These are phyloP conservation scores for Scutellaria baicalensis DNA, from an alignment of 257 asterid genomes.

Conservation along the genomic window DNA sequence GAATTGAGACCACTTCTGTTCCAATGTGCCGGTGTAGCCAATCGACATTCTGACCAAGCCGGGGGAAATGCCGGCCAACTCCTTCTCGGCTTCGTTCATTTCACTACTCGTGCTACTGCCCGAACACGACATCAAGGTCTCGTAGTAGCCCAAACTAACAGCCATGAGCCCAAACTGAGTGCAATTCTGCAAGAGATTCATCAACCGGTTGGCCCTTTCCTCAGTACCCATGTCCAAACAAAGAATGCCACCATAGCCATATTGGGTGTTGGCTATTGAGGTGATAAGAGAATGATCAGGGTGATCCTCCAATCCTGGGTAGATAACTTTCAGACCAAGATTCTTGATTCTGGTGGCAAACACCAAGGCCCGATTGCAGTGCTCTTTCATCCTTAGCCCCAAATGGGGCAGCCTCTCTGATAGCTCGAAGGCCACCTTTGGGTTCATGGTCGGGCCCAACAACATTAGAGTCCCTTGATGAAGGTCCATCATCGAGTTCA, in stretches of 20 bases:
- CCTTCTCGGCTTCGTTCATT: conserved; percentile 47
- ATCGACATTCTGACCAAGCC: conserved; percentile 68
- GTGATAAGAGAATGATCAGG: conserved; percentile 43
- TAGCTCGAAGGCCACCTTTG: conserved; percentile 64
- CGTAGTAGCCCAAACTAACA: conserved; percentile 77
- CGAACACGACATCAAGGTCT: conserved; percentile 79
- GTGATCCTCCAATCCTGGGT: conserved; percentile 60
- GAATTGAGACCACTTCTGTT: conserved; percentile 72
- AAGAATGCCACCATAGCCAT: conserved; percentile 64
- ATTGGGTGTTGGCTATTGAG: conserved; percentile 38
- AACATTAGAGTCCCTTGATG: conserved; percentile 69
- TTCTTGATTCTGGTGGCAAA: conserved; percentile 50
- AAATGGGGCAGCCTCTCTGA: conserved; percentile 64
- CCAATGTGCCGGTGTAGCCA: conserved; percentile 55
- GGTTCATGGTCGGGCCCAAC: conserved; percentile 71
- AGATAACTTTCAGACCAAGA: conserved; percentile 53
- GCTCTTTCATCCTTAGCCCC: conserved; percentile 72
- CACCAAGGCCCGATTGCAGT: conserved; percentile 43
- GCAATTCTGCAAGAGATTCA: conserved; percentile 57
- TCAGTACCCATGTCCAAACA: conserved; percentile 76
- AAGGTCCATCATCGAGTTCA: conserved; percentile 76
- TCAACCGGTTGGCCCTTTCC: conserved; percentile 62
- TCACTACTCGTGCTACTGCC: conserved; percentile 83
- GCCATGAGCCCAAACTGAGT: conserved; percentile 81
- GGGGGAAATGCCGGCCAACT: conserved; percentile 61